Conservation (phyloP, 805 yeast species). For the Candida methanosorbosa region DNA sequence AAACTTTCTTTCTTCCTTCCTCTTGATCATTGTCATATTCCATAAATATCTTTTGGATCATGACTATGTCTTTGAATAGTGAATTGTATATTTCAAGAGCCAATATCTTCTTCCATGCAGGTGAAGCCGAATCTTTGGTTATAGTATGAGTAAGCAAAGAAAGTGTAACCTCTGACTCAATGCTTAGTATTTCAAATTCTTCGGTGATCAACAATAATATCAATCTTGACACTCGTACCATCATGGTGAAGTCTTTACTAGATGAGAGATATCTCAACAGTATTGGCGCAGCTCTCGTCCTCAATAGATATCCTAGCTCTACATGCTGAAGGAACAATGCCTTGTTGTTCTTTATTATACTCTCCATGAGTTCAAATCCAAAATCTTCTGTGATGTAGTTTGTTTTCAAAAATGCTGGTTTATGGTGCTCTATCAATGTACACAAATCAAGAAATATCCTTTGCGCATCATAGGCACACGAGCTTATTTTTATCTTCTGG, state of each 20-base stretch:
- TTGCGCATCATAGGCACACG: constrained; percentile 60
- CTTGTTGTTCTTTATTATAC: constrained; percentile 58
- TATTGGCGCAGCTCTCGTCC: constrained; percentile 68
- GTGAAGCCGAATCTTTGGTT: constrained; percentile 44
- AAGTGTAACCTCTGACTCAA: constrained; percentile 76
- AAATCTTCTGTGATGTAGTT: constrained; percentile 49
- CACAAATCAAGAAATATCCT: constrained; percentile 69
- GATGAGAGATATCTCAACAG: constrained; percentile 57
- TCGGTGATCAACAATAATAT: constrained; percentile 53
- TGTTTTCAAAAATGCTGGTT: constrained; percentile 45
- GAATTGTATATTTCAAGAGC: constrained; percentile 66
- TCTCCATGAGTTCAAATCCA: constrained; percentile 79
- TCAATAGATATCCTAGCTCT: constrained; percentile 59
- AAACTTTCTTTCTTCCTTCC: constrained; percentile 49
- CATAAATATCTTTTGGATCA: constrained; percentile 43
- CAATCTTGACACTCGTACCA: constrained; percentile 69
- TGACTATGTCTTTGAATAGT: constrained; percentile 45
- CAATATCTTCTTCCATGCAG: constrained; percentile 66
- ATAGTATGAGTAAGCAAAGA: constrained; percentile 68
- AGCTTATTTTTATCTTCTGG: constrained; percentile 32
- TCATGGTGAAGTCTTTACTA: constrained; percentile 53
- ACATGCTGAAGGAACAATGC: constrained; percentile 43
- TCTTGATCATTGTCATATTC: constrained; percentile 48
- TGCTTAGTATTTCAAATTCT: constrained; percentile 51
- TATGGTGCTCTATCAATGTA: constrained; percentile 48